phyloP scores from a whole-genome alignment of 768 basidiomycete genomes.

The Clitopilus passeckerianus region DNA sequence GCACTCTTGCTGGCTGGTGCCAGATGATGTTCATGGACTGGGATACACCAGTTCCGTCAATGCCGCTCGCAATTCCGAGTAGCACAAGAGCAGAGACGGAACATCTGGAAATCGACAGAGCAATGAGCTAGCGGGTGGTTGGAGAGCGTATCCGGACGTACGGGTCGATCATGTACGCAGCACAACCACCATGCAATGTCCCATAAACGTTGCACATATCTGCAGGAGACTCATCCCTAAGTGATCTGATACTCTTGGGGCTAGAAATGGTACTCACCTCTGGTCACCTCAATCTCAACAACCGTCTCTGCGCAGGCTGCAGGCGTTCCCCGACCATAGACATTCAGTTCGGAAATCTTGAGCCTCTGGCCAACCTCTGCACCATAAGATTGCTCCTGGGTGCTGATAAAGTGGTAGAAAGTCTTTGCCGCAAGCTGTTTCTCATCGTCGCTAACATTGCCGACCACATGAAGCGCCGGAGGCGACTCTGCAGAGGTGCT shows the following conservation, averaged over 20 bases:
- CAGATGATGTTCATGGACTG: constrained; percentile 48
- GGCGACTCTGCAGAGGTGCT: not conserved
- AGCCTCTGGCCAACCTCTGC: constrained; percentile 32
- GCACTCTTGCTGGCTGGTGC: constrained; percentile 37
- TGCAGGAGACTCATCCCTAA: not conserved
- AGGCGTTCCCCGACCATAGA: constrained; percentile 15
- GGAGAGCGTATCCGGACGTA: constrained; percentile 17
- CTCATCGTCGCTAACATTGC: constrained; percentile 33
- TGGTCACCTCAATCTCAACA: constrained; percentile 32
- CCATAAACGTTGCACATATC: constrained; percentile 52
- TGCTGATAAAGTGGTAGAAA: constrained; percentile 32
- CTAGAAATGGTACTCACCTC: constrained; percentile 19
- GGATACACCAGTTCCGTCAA: constrained; percentile 41
- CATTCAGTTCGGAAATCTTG: constrained; percentile 29
- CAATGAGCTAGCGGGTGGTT: not conserved
- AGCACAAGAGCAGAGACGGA: constrained; percentile 36
- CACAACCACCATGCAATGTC: constrained; percentile 53
- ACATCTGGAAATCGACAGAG: constrained; percentile 25
- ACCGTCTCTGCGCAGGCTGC: constrained; percentile 25
- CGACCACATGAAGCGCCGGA: constrained; percentile 27
- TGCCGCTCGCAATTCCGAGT: constrained; percentile 31
- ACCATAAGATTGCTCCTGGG: constrained; percentile 27
- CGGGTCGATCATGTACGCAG: constrained; percentile 53
- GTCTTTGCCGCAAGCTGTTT: constrained; percentile 27
- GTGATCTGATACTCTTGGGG: not conserved